These are phyloP conservation scores for Calonectria pauciramosa DNA, from an alignment of 2,329 filamentous ascomycete species.

Conservation along the genomic window DNA sequence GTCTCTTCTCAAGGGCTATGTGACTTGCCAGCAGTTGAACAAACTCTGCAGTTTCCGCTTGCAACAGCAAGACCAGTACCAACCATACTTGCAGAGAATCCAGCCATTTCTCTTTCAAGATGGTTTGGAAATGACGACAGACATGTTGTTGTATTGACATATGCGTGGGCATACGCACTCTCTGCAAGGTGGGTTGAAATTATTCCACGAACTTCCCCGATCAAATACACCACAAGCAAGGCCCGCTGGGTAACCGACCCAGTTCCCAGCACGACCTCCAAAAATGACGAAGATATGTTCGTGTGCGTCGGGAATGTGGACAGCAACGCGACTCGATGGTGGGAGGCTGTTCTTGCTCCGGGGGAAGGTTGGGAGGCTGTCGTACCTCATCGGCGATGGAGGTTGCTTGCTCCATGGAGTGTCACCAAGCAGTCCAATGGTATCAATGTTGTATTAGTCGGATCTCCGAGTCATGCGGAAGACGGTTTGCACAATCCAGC, in stretches of 20 bases:
- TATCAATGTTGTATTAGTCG: background rate
- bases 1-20: background rate
- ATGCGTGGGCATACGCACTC: constrained; percentile 29
- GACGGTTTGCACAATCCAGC: too few species aligned
- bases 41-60: background rate
- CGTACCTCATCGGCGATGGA: constrained; percentile 20
- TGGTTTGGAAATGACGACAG: constrained; percentile 22
- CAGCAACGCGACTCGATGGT: constrained; percentile 25
- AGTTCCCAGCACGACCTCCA: background rate
- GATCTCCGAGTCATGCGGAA: background rate
- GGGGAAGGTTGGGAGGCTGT: constrained; percentile 26
- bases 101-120: background rate
- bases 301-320: constrained; percentile 9
- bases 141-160: constrained; percentile 19
- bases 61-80: background rate
- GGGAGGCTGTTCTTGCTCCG: constrained; percentile 26
- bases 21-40: background rate
- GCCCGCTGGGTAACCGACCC: background rate
- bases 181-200: constrained; percentile 24
- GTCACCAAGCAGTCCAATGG: constrained; percentile 12
- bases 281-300: background rate
- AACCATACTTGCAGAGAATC: background rate
- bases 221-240: constrained; percentile 23
- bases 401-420: constrained; percentile 25
- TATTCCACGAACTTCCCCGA: constrained; percentile 12